Evolutionary conservation across 306 rosid genomes (phyloP), one percentile per base, ranked within the genome.

Genomic region (Lagenaria siceraria): DNA sequence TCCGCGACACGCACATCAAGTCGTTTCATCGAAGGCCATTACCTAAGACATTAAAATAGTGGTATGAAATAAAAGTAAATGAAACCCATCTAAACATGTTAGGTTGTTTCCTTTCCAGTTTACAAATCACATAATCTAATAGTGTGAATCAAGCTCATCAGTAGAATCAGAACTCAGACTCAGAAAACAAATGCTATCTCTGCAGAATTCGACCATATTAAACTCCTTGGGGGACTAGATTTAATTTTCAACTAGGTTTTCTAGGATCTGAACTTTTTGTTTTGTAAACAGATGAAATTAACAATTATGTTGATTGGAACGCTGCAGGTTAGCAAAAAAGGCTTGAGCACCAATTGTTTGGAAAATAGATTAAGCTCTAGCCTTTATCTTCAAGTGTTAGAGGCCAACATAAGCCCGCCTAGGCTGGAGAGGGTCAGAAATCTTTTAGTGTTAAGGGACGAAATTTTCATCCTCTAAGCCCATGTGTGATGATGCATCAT

Each of bases 1-100:
- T 89, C 91, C 87, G 81, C 60, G 76, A 72, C 76, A 15, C 40
- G 54, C 31, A 77, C 85, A 63, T 86, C 81, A 88, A 6, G 96
- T 78, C 78, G 94, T 84, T 84, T 93, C 98, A 85, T 93, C 90
- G 82, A 91, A 93, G 77, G 83, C 91, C 97, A 91, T 90, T 82
- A 85, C 98, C 98, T 91, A 85, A 2, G n/a, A 69, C 29, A 76
- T 33, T 49, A 59, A 19, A 84, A 74, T 35, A 82, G 18, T 48
- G 18, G 46, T 18, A 51, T 49, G 46, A 19, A 73, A 73, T 25
- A 29, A 17, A 52, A 29, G 40, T 29, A 18, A 49, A 73, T 73
- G 35, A 51, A 17, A 17, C 42, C 29, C 77, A 29, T 73, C 60
- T 43, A 51, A 49, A 51, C 8, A 48, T 48, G 24, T 64, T 33